Base-by-base conservation (phyloP, 768 basidiomycete genomes). In the Leccinum disarticulatum region DNA sequence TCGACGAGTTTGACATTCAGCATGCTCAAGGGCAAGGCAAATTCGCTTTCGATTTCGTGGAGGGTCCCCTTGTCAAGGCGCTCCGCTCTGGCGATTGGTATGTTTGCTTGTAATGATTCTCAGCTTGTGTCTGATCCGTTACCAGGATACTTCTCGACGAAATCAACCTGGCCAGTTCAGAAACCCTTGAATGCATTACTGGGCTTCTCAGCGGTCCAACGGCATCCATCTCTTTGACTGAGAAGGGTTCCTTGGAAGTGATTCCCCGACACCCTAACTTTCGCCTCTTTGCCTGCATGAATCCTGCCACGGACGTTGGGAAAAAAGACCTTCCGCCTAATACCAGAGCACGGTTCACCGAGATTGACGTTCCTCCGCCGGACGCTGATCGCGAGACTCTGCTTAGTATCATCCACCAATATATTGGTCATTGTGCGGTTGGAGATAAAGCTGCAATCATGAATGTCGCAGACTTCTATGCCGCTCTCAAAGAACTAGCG, bases 201-300 rank as follows among this genome's bases (percentile, higher is more conserved):
- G 83, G 87, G n/a, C 80, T 99, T 8, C 82, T 98, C 17, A 89
- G 91, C 61, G 84, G 87, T n/a, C 83, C 93, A 1, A 85, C 84
- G 8, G 86, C 93, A 0, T 98, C 96, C 1, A 88, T 99, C 64
- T 92, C 94, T 0, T 78, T 99, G 58, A 94, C 94, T 0, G 97
- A 98, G 70, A 87, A 95, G 70, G 96, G 95, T 1, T 89, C 93
- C 10, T 75, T 98, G 56, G 92, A 95, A 65, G 90, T 91, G 2
- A 82, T 98, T 30, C 87, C 88, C 52, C 89, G 97, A 0, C 97
- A 99, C 72, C 87, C 93, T 17, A 89, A 96, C 67, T 99, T 99
- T 78, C 90, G 96, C 19, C 80, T 98, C 5, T 98, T 98, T 68
- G 95, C 95, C 4, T 99, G 97, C 72, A 99, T 99, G 97, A 99